Conservation (phyloP, 768 basidiomycete genomes). For the Leccinum rimulosum region DNA sequence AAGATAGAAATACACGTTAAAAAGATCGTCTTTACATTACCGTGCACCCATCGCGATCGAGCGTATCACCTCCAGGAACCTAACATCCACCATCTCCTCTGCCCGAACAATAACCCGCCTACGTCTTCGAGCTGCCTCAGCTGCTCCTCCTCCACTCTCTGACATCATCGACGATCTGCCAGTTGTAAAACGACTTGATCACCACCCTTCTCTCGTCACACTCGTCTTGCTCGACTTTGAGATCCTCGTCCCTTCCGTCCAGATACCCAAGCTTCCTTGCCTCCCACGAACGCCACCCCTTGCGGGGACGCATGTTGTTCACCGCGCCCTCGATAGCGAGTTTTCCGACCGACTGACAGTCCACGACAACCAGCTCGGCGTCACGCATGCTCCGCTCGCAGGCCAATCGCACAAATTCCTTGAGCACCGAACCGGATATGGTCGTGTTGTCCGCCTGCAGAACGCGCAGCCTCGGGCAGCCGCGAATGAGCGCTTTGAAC, state of each 20-base stretch:
- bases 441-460: too few species aligned
- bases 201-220: slow-evolving; percentile 73
- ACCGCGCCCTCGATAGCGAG: slow-evolving; percentile 59
- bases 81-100: slow-evolving; percentile 35
- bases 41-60: slow-evolving; percentile 58
- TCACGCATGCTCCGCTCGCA: too few species aligned
- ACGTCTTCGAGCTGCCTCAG: slow-evolving; percentile 31
- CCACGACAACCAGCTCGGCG: too few species aligned
- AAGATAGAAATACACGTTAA: too few species aligned
- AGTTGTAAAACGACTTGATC: slow-evolving; percentile 81
- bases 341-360: background rate
- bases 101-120: slow-evolving; percentile 17
- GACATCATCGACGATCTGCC: slow-evolving; percentile 78
- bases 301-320: slow-evolving; percentile 57
- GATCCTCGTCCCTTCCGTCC: slow-evolving; percentile 62
- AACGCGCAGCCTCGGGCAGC: too few species aligned
- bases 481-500: too few species aligned
- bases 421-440: too few species aligned
- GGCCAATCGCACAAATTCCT: too few species aligned
- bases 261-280: slow-evolving; percentile 70
- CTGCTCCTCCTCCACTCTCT: slow-evolving; percentile 55
- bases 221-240: slow-evolving; percentile 75
- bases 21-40: too few species aligned
- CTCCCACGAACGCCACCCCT: slow-evolving; percentile 71
- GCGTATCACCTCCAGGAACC: slow-evolving; percentile 48